These are phyloP conservation scores for Oenanthe javanica DNA, from an alignment of 140 eudicot genomes.

Conservation along the genomic window DNA sequence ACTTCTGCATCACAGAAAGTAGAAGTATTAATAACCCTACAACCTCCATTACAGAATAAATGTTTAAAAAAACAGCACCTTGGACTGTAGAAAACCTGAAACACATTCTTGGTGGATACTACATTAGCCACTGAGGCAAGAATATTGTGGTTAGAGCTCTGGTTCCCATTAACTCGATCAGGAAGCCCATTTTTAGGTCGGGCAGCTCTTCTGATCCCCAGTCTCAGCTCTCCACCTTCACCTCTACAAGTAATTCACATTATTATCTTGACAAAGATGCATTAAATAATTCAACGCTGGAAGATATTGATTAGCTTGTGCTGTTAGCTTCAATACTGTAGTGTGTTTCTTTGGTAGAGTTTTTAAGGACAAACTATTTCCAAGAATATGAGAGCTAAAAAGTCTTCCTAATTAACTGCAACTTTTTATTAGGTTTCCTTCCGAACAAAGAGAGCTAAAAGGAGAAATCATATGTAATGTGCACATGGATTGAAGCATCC, in stretches of 20 bases:
- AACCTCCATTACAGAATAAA: neutral
- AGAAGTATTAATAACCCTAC: neutral
- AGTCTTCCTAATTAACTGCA: neutral
- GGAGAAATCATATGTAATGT: neutral
- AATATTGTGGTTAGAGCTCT: constrained; percentile 41
- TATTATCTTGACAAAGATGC: neutral
- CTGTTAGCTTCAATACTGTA: neutral
- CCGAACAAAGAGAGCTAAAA: neutral
- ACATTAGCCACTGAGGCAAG: constrained; percentile 63
- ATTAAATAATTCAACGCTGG: neutral
- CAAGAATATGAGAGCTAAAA: neutral
- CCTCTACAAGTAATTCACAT: constrained; percentile 43
- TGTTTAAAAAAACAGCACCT: constrained; percentile 31
- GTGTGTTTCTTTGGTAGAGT: neutral
- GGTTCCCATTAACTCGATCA: constrained; percentile 52
- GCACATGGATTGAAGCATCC: neutral
- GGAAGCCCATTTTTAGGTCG: constrained; percentile 78
- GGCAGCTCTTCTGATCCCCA: constrained; percentile 79
- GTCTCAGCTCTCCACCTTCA: constrained; percentile 67
- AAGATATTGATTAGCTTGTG: neutral
- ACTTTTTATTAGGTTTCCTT: neutral
- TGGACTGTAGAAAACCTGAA: constrained; percentile 68
- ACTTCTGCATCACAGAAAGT: neutral
- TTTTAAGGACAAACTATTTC: neutral
- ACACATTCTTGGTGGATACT: constrained; percentile 47